Evolutionary conservation across 2,329 filamentous ascomycete genomes (phyloP).

Genomic region (Ceratocystis harringtonii): DNA sequence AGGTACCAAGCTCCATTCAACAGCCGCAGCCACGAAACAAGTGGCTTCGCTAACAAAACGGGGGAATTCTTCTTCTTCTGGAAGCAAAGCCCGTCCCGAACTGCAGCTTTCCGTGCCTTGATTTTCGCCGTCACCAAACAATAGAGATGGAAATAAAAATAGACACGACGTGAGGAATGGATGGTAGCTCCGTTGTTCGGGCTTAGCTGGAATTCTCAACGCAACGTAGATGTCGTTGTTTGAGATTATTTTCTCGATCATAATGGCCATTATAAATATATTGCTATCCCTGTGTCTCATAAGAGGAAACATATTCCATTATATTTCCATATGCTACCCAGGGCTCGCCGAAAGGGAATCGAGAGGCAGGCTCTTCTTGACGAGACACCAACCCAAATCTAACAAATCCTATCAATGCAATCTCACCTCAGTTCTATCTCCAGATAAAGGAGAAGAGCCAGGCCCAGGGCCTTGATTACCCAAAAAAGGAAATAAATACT

Average conservation of each 20-base stretch:
- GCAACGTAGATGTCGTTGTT: neutral
- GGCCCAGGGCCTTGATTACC: neutral
- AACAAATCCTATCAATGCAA: neutral
- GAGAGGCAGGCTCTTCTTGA: neutral
- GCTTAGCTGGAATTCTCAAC: neutral
- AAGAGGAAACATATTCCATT: neutral
- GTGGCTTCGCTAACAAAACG: neutral
- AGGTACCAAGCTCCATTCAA: neutral
- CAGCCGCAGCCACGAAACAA: neutral
- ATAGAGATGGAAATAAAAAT: neutral
- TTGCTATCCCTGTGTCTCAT: neutral
- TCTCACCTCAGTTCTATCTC: neutral
- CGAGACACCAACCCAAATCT: neutral
- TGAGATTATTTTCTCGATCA: too few relatives aligned
- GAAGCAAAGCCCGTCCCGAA: neutral
- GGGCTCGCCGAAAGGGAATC: neutral
- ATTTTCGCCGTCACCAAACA: neutral
- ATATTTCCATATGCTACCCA: neutral
- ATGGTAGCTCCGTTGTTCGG: neutral
- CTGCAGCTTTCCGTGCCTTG: neutral
- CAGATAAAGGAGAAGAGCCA: neutral
- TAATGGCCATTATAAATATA: too few relatives aligned
- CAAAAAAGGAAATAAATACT: neutral
- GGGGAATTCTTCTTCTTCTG: neutral
- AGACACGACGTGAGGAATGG: neutral